Base-by-base conservation (phyloP, 2,329 filamentous ascomycete genomes). In the Epichloe bromicola region DNA sequence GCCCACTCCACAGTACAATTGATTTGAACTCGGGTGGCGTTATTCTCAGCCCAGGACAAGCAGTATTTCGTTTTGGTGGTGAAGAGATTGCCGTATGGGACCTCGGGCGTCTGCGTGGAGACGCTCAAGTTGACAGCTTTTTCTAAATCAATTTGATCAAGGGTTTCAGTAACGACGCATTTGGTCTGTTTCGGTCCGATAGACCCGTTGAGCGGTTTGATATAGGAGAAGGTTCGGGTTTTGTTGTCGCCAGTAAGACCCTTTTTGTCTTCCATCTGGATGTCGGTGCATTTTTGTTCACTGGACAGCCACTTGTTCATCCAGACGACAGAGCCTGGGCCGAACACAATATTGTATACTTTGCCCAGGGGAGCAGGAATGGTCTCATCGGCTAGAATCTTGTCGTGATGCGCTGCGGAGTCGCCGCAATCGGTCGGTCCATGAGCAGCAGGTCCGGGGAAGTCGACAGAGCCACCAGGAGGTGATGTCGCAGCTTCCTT, bases 161-260 rank as follows among this genome's bases (percentile, higher is more conserved):
- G 63, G 4, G 77, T 85, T 67, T 95, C 89, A 1, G 81, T 85
- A 47, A 88, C 89, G 53, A 94, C 85, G 65, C 93, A 98, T 63
- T 95, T 96, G 12, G 93, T 98, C 70, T 95, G 88, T 64, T 79
- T 93, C 1, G 93, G 93, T 0, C 93, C 93, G 57, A 98, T 91
- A 1, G 87, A 75, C 2, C 76, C 86, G 59, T 83, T 78, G 2
- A 98, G 72, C 2, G 93, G 93, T 65, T 96, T 97, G 69, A 95
- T 95, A 65, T 96, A 98, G 1, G 82, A 84, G 64, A 85, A 95
- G 19, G 73, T 80, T 44, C 90, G 80, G 3, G 78, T 77, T 63
- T 83, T 86, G 67, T 83, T 86, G 17, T 94, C 88, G 46, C 80
- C 78, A 3, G 79, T 80, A 23, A 94, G 68, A 0, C 86, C 88